A percentile compares a stretch with the other conserved stretches of the same genome.
Evolutionary conservation across 2,329 filamentous ascomycete species (phyloP).

Genomic region (Monosporascus sp.): DNA sequence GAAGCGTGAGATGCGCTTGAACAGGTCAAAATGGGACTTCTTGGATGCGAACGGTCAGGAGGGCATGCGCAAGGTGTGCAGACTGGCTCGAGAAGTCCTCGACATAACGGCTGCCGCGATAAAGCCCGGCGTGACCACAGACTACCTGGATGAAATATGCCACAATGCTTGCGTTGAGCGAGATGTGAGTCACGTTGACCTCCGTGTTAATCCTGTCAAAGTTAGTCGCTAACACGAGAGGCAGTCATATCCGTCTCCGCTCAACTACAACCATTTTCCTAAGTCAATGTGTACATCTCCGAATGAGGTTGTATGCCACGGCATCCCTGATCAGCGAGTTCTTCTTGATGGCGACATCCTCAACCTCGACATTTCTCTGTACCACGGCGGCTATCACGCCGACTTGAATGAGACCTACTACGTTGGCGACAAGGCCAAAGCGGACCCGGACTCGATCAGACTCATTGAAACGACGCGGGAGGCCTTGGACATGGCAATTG

Average conservation of each 20-base stretch:
- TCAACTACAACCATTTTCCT: slow-evolving; percentile 92
- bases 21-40: slow-evolving; percentile 57
- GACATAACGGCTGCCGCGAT: slow-evolving; percentile 66
- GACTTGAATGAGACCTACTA: slow-evolving; percentile 98
- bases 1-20: slow-evolving; percentile 34
- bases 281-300: slow-evolving; percentile 93
- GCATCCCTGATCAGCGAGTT: slow-evolving; percentile 83
- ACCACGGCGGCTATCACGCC: slow-evolving; percentile 87
- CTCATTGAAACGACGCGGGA: slow-evolving; percentile 88
- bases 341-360: slow-evolving; percentile 88
- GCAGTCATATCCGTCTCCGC: slow-evolving; percentile 83
- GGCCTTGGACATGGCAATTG: slow-evolving; percentile 81
- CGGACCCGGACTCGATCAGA: slow-evolving; percentile 76
- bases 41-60: slow-evolving; percentile 62
- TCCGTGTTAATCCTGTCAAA: too few species aligned
- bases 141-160: slow-evolving; percentile 70
- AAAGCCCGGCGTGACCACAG: slow-evolving; percentile 68
- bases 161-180: slow-evolving; percentile 72
- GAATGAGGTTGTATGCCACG: slow-evolving; percentile 97
- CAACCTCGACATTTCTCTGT: slow-evolving; percentile 91
- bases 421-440: slow-evolving; percentile 75
- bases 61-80: slow-evolving; percentile 70
- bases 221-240: too few species aligned
- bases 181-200: slow-evolving; percentile 47
- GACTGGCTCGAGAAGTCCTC: slow-evolving; percentile 65